phyloP scores from a whole-genome alignment of 2,329 filamentous ascomycete species.

The Stromatinia cepivora region DNA sequence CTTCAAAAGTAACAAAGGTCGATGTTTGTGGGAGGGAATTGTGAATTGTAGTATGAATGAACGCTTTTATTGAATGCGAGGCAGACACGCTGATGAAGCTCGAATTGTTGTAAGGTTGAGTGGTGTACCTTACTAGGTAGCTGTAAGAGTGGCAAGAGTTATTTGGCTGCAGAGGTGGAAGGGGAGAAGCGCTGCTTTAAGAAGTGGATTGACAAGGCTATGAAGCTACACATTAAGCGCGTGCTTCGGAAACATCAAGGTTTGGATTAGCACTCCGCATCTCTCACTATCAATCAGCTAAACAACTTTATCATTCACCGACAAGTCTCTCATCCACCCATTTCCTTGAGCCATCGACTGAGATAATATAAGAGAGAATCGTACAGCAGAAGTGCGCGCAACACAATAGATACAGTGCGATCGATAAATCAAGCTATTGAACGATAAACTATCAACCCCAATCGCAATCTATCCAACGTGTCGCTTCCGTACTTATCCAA shows the following conservation, averaged over 20 bases:
- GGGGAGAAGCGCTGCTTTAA: neutral
- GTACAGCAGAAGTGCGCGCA: neutral
- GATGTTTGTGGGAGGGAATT: conserved; percentile 20
- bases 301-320: neutral
- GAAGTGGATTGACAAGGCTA: neutral
- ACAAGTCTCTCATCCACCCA: neutral
- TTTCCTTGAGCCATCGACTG: neutral
- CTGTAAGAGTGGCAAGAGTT: neutral
- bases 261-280: neutral
- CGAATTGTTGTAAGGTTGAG: conserved; percentile 26
- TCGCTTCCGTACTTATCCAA: conserved; percentile 26
- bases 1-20: conserved; percentile 17
- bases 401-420: neutral
- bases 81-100: conserved; percentile 42
- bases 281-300: conserved; percentile 2
- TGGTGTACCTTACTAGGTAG: conserved; percentile 4
- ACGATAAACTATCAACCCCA: neutral
- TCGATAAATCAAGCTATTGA: neutral
- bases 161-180: fast-evolving
- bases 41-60: conserved; percentile 12
- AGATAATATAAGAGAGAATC: neutral
- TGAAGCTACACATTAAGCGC: conserved; percentile 8
- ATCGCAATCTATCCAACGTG: conserved; percentile 7
- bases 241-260: conserved; percentile 20
- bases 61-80: conserved; percentile 26